Percentiles rank a stretch among this genome's conserved stretches.
phyloP scores from a whole-genome alignment of 805 yeast species.

The Grigorovia humatica region DNA sequence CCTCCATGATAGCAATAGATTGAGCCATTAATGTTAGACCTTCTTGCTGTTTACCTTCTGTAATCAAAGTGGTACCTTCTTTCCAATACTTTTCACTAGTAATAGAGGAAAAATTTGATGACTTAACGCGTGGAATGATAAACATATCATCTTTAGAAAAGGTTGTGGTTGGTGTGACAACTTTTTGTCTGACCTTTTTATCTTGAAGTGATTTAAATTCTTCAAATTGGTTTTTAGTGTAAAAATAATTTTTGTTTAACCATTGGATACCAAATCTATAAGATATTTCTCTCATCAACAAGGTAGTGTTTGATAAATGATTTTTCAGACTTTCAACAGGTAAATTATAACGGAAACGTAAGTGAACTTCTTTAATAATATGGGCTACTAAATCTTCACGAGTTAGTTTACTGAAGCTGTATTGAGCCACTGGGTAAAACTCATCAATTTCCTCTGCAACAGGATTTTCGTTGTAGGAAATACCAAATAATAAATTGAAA shows the following conservation, averaged over 20 bases:
- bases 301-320: slow-evolving; percentile 30
- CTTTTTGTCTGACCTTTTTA: slow-evolving; percentile 29
- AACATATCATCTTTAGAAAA: slow-evolving; percentile 54
- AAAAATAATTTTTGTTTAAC: slow-evolving; percentile 35
- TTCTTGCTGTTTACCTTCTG: slow-evolving; percentile 35
- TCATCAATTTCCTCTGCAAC: slow-evolving; percentile 35
- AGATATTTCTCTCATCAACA: slow-evolving; percentile 60
- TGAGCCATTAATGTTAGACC: slow-evolving; percentile 62
- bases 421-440: slow-evolving; percentile 34
- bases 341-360: slow-evolving; percentile 55
- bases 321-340: slow-evolving; percentile 38
- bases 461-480: slow-evolving; percentile 33
- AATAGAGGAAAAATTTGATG: slow-evolving; percentile 53
- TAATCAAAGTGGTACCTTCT: slow-evolving; percentile 36
- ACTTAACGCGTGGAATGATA: slow-evolving; percentile 68
- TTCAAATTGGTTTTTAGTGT: slow-evolving; percentile 33
- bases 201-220: slow-evolving; percentile 23
- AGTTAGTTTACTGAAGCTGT: slow-evolving; percentile 37
- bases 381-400: slow-evolving; percentile 35
- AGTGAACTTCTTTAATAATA: slow-evolving; percentile 42
- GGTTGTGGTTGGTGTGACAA: slow-evolving; percentile 31
- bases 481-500: slow-evolving; percentile 61
- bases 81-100: slow-evolving; percentile 69
- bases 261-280: slow-evolving; percentile 81
- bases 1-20: slow-evolving; percentile 64